These are phyloP conservation scores for Hypoxylon rickii DNA, from an alignment of 495 filamentous ascomycete genomes.

Conservation along the genomic window DNA sequence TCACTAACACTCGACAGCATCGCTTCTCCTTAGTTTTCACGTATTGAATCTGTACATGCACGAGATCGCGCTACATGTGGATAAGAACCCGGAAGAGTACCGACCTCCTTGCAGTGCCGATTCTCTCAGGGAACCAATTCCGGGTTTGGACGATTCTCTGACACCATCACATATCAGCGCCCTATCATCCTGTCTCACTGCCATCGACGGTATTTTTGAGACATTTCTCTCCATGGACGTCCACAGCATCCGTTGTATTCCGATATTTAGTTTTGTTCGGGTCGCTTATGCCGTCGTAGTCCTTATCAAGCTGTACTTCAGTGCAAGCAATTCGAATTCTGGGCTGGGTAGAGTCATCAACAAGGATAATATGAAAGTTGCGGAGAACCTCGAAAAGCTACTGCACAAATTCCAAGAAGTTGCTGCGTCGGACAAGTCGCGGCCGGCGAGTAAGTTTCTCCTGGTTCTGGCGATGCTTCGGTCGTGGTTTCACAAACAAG, in stretches of 20 bases:
- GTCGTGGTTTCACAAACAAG: constrained; percentile 66
- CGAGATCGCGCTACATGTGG: constrained; percentile 79
- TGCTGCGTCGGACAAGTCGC: constrained; percentile 64
- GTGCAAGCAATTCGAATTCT: constrained; percentile 66
- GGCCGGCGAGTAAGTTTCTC: constrained; percentile 76
- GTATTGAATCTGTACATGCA: constrained; percentile 81
- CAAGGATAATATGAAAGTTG: constrained; percentile 72
- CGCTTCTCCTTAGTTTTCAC: constrained; percentile 63
- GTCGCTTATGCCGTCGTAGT: constrained; percentile 83
- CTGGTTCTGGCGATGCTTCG: constrained; percentile 75
- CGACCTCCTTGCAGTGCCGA: constrained; percentile 51
- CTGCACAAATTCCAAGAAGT: constrained; percentile 68
- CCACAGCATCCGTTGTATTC: constrained; percentile 68
- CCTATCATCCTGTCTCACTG: constrained; percentile 69
- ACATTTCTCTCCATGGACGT: constrained; percentile 65
- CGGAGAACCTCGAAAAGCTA: constrained; percentile 71
- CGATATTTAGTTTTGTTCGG: constrained; percentile 77
- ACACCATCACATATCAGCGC: constrained; percentile 71
- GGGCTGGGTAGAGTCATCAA: constrained; percentile 79
- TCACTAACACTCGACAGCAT: constrained; percentile 44
- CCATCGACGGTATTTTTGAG: constrained; percentile 76
- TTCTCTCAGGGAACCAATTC: constrained; percentile 46
- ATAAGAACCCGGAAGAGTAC: constrained; percentile 67
- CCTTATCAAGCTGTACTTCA: constrained; percentile 85
- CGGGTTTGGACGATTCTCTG: constrained; percentile 48